Conservation (phyloP, 345 rosid genomes). For the Camelina hispida region DNA sequence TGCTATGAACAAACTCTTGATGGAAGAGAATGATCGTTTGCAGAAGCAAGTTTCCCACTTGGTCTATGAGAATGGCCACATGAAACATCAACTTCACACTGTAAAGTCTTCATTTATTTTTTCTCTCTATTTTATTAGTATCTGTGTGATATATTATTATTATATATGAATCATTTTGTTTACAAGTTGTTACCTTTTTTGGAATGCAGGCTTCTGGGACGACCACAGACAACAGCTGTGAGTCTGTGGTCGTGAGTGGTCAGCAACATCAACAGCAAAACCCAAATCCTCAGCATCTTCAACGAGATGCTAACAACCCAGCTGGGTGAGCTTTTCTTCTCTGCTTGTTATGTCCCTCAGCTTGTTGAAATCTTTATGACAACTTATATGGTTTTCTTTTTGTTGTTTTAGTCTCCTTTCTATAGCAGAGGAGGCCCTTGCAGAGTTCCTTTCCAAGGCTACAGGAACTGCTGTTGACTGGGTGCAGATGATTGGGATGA, state of each 20-base stretch:
- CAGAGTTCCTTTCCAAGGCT: slow-evolving; percentile 69
- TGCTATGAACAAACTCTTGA: slow-evolving; percentile 94
- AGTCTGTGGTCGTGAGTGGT: slow-evolving; percentile 98
- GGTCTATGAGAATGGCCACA: slow-evolving; percentile 91
- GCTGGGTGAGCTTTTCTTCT: slow-evolving; percentile 69
- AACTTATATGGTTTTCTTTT: neutral
- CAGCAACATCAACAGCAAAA: slow-evolving; percentile 97
- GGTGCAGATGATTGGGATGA: slow-evolving; percentile 99
- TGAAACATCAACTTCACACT: slow-evolving; percentile 71
- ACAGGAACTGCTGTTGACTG: slow-evolving; percentile 99
- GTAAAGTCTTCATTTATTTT: slow-evolving; percentile 12
- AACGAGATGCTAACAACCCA: slow-evolving; percentile 96
- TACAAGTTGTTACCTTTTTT: neutral
- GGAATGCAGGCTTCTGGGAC: slow-evolving; percentile 71
- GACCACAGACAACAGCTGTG: slow-evolving; percentile 99
- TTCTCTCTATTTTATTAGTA: neutral
- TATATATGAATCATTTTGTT: neutral
- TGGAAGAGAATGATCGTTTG: slow-evolving; percentile 98
- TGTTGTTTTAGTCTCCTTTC: slow-evolving; percentile 68
- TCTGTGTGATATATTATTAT: neutral
- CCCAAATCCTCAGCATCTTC: slow-evolving; percentile 94
- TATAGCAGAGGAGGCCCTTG: slow-evolving; percentile 92
- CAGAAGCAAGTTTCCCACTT: slow-evolving; percentile 98
- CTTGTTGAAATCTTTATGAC: neutral
- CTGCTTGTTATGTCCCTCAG: neutral